Evolutionary conservation across 768 basidiomycete genomes (phyloP), one percentile per base, ranked within the genome.

Genomic region (Xerocomus brunneocitrinus): DNA sequence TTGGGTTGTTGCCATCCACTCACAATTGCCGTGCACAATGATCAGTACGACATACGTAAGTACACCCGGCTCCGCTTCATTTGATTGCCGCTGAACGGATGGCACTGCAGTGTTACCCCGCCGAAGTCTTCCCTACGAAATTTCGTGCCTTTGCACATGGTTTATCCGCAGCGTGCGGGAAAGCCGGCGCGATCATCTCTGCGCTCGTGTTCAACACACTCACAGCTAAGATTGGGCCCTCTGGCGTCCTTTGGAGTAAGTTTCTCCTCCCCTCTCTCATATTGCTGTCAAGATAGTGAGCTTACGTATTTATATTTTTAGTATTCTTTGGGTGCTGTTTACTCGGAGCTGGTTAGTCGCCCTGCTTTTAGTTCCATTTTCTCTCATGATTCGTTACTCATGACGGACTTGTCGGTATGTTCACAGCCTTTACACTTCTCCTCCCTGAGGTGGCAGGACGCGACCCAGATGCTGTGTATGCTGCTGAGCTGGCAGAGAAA

Each of bases 71-170:
- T n/a, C n/a, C 35, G 0, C n/a, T 27, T 32, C 30, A 19, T 13
- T 0, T 34, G 10, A 35, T 30, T 12, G 13, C 38, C 8, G 22
- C 56, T 62, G 27, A 65, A 12, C 13, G 5, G 5, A 35, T 27
- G 50, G 14, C 25, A 27, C n/a, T 16, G 30, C 42, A 84, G 81
- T 79, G 82, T 64, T 86, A 87, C 62, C 85, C 89, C 3, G 85
- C 84, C 4, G 87, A 89, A 70, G 83, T 89, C 10, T 89, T 89
- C 74, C 89, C 89, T 0, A 91, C 89, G 1, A 75, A 82, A 35
- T 89, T 82, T 70, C 79, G 83, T 42, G 85, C 84, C 25, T 78
- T 79, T 45, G 88, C 87, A 13, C 89, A 90, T 64, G 89, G 89
- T 28, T 71, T 88, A 12, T 83, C 81, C 2, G 89, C 89, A 3